phyloP scores from a whole-genome alignment of 257 asterid species.

The Solanum chmielewskii region DNA sequence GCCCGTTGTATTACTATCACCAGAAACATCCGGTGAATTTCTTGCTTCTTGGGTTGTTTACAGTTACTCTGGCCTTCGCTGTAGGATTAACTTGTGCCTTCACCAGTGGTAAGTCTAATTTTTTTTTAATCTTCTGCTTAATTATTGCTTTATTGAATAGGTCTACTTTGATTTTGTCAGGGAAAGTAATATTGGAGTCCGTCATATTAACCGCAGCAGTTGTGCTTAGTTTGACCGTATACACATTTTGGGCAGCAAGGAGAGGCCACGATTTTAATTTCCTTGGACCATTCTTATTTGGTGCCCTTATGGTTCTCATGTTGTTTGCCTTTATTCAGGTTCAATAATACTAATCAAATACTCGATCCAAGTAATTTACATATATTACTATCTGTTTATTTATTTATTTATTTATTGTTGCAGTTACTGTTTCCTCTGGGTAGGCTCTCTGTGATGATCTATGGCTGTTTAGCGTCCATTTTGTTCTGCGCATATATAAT shows the following conservation, averaged over 20 bases:
- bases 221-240: constrained; percentile 41
- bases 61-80: constrained; percentile 50
- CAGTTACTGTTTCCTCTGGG: constrained; percentile 55
- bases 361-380: too few species aligned
- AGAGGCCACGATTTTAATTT: constrained; percentile 52
- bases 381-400: not conserved
- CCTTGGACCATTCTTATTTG: constrained; percentile 37
- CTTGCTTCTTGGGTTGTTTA: constrained; percentile 66
- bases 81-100: constrained; percentile 77
- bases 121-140: too few species aligned
- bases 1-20: constrained; percentile 55
- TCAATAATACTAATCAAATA: too few species aligned
- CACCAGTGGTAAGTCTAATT: constrained; percentile 39
- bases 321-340: constrained; percentile 41
- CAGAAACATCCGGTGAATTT: constrained; percentile 77
- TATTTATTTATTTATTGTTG: not conserved
- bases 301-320: constrained; percentile 19
- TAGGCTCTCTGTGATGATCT: constrained; percentile 22
- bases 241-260: constrained; percentile 73
- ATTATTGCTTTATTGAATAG: not conserved
- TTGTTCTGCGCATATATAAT: constrained; percentile 38
- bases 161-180: not conserved
- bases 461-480: constrained; percentile 22
- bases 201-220: constrained; percentile 33
- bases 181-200: constrained; percentile 38